These are phyloP conservation scores for Melampsora larici-populina DNA, from an alignment of 1,284 basidiomycete species.

Conservation along the genomic window DNA sequence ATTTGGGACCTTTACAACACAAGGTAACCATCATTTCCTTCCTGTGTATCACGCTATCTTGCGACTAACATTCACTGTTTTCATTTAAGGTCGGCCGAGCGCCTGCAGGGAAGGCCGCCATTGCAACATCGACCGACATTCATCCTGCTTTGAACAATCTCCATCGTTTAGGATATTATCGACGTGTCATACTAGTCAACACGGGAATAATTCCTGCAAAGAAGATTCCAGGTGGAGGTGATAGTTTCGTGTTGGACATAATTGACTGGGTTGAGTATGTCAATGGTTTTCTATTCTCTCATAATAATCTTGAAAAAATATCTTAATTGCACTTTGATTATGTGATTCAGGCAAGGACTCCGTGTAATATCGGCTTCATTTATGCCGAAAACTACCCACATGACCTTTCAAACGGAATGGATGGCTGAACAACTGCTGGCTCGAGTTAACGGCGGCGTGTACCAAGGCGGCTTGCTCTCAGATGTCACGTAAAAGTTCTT, in stretches of 20 bases:
- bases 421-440: background rate
- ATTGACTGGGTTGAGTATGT: too few relatives aligned
- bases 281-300: too few relatives aligned
- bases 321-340: too few relatives aligned
- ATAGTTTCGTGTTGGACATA: background rate
- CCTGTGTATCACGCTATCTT: too few relatives aligned
- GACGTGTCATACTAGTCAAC: background rate
- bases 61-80: too few relatives aligned
- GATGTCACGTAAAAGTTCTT: slow-evolving; percentile 18
- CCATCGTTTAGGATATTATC: background rate
- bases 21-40: background rate
- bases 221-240: background rate
- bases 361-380: background rate
- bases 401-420: background rate
- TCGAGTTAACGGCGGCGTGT: background rate
- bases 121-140: background rate
- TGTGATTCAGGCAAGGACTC: background rate
- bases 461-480: background rate
- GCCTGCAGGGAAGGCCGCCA: too few relatives aligned
- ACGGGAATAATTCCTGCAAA: background rate
- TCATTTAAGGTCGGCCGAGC: too few relatives aligned
- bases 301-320: too few relatives aligned
- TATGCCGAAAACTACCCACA: background rate
- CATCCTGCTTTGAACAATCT: background rate
- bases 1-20: background rate